Evolutionary conservation across 2,329 filamentous ascomycete species (phyloP).

Genomic region (Macrophomina tecta): DNA sequence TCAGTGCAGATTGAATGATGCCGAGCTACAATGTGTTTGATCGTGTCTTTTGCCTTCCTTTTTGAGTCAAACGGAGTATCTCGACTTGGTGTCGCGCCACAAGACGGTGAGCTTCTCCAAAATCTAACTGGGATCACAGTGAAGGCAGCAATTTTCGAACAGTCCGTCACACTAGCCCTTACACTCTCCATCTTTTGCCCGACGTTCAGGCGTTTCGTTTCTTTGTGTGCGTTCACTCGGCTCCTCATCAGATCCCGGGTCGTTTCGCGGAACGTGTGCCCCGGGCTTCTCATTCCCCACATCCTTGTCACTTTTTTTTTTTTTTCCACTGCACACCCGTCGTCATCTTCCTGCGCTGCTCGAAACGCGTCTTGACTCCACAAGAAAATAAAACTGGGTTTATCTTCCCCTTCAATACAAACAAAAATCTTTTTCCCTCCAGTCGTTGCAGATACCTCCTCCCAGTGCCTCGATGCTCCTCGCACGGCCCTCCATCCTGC

Average conservation of each 20-base stretch:
- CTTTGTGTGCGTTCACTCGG: neutral
- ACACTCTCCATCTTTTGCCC: neutral
- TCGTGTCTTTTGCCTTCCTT: neutral
- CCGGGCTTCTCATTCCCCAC: neutral
- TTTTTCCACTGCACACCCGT: neutral
- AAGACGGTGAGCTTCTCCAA: too few species aligned
- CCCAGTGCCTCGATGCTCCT: neutral
- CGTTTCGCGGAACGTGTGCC: slow-evolving; percentile 18
- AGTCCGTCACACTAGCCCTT: neutral
- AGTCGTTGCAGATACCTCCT: too few species aligned
- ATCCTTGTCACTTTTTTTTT: slow-evolving; percentile 10
- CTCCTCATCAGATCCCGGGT: neutral
- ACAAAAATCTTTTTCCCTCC: neutral
- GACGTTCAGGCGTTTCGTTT: neutral
- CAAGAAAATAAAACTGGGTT: too few species aligned
- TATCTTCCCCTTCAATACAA: neutral
- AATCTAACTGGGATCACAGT: neutral
- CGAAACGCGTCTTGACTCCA: too few species aligned
- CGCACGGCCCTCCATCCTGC: neutral
- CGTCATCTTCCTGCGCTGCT: neutral
- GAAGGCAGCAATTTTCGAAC: slow-evolving; percentile 11
- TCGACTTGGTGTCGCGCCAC: neutral
- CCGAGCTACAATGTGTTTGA: too few species aligned
- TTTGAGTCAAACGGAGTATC: neutral
- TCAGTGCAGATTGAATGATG: neutral